These are phyloP conservation scores for Meyerozyma smithsonii DNA, from an alignment of 1,139 yeast genomes.

Conservation along the genomic window DNA sequence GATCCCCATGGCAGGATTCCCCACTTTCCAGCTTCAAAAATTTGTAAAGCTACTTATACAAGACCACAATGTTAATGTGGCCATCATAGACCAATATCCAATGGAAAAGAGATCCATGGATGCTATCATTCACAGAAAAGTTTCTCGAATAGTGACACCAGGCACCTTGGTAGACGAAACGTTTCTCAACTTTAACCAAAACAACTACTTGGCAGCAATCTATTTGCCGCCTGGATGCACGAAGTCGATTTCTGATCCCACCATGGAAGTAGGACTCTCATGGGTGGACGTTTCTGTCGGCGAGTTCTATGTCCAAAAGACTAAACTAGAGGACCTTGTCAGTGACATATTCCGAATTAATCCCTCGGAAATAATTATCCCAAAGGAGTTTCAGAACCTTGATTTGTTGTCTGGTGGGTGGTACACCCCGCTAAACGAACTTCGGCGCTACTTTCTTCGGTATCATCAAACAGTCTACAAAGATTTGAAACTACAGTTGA, in stretches of 20 bases:
- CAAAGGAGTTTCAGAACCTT: slow-evolving; percentile 28
- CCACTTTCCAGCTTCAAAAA: slow-evolving; percentile 63
- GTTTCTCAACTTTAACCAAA: slow-evolving; percentile 65
- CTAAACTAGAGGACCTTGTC: slow-evolving; percentile 49
- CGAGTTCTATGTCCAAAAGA: slow-evolving; percentile 61
- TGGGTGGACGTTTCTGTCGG: slow-evolving; percentile 94
- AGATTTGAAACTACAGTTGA: slow-evolving; percentile 31
- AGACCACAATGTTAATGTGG: slow-evolving; percentile 66
- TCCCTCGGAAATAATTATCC: slow-evolving; percentile 62
- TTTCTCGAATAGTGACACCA: slow-evolving; percentile 81
- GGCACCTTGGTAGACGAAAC: slow-evolving; percentile 91
- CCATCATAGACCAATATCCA: slow-evolving; percentile 68
- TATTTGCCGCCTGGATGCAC: slow-evolving; percentile 48
- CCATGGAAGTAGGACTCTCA: slow-evolving; percentile 60
- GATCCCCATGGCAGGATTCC: slow-evolving; percentile 92
- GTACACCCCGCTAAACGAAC: slow-evolving; percentile 56
- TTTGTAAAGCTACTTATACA: slow-evolving; percentile 71
- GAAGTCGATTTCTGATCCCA: slow-evolving; percentile 40
- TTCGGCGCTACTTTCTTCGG: slow-evolving; percentile 57
- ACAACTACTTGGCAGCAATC: slow-evolving; percentile 67
- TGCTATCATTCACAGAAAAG: slow-evolving; percentile 55
- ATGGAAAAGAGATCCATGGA: slow-evolving; percentile 17
- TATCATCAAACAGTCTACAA: slow-evolving; percentile 38
- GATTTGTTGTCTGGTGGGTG: slow-evolving; percentile 43
- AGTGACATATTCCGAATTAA: slow-evolving; percentile 60